Base-by-base conservation (phyloP, 169 alveolate species). In the Theileria sp. region DNA sequence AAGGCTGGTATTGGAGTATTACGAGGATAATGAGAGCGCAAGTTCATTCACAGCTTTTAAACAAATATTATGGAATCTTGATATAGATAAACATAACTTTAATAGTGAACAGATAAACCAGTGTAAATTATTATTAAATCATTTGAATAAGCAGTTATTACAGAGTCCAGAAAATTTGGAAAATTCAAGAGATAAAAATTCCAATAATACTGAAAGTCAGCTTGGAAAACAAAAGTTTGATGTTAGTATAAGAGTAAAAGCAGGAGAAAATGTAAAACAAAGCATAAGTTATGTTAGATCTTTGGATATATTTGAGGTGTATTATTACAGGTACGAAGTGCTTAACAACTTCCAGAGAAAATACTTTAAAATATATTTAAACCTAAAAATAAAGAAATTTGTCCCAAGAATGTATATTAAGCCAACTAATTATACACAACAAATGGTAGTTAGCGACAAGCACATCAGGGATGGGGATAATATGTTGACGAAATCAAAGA, bases 321-420 rank as follows among this genome's bases (percentile, higher is more conserved):
- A 64, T 38, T 64, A 64, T 38, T 64, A 64, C 72, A 64, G 26
- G 72, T 64, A 64, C 49, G 32, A 64, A 21, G 72, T 64, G 50
- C 26, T 3, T 3, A 21, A 21, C 38, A 0, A 13, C 13, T 64
- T 64, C 72, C 23, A 7, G 12, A 30, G 17, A 15, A 64, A 21
- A 13, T 15, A 6, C 51, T 13, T 64, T 3, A 64, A 64, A 17
- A 21, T 64, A 38, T 64, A 64, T 30, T 26, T 64, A 17, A 64
- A 64, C 38, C 44, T 64, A 2, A 30, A 64, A 17, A 64, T 28
- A 38, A 28, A 28, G 26, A 64, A 21, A 19, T 64, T 64, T 19
- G 72, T 64, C 28, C 72, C 72, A 4, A 64, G 49, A 13, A 23
- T 26, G 38, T 15, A 21, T 10, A 28, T n/a, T 21, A 64, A 64